Evolutionary conservation across 495 filamentous ascomycete species (phyloP), one percentile per base, ranked within the genome.

Genomic region (Xanthoparmelia taractica): DNA sequence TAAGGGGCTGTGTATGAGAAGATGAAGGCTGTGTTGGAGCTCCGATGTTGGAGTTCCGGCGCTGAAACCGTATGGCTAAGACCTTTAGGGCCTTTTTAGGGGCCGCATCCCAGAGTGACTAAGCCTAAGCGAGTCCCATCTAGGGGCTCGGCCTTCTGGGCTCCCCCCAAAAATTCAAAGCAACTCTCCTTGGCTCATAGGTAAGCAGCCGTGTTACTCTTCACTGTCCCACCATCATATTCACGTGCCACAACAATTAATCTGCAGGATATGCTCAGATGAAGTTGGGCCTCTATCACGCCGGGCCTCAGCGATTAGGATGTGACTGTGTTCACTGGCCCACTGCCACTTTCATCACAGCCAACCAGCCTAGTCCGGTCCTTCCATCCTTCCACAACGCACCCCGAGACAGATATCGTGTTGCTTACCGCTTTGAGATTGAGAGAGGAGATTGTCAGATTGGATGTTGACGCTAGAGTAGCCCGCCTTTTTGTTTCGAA

Each of bases 11-110:
- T 54, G 50, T 29, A 31, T 54, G 50, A 33, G 6, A 54, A 29
- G 50, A 33, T 54, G 27, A 18, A 54, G 50, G 50, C 50, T 54
- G 50, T 54, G 50, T 54, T 31, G 10, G 17, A 33, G 47, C 5
- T 48, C 27, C 50, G 50, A 54, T 54, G 50, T 54, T 54, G 50
- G 50, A 33, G 27, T 54, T 54, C 50, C 50, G 50, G 27, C 50
- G 8, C 25, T 54, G 50, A 54, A 54, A 54, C 50, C 20, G 15
- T 18, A 29, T 54, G 1, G 5, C 17, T 54, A 33, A 31, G 48
- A 5, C 48, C 47, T 10, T n/a, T n/a, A 47, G n/a, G 43, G 3
- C 8, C n/a, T 0, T 20, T 2, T 52, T 54, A 54, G 50, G 50
- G 50, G 50, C 50, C 29, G 50, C 25, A 1, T 54, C 5, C 50